phyloP scores from a whole-genome alignment of 306 rosid genomes.

The Sechiopsis laciniata region DNA sequence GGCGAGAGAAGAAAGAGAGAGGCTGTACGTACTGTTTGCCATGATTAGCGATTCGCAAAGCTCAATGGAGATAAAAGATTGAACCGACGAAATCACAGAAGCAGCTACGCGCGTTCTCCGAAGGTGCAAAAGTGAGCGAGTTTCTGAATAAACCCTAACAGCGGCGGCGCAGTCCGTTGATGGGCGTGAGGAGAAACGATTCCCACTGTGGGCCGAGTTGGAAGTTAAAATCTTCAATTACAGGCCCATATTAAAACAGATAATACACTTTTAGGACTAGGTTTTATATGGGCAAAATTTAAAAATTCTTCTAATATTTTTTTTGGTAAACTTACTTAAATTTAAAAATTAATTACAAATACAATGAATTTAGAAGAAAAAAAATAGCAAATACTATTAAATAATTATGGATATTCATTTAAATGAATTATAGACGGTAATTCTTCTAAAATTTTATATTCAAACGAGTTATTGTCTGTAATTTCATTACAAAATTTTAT shows the following conservation, averaged over 20 bases:
- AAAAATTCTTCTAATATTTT: too few relatives aligned
- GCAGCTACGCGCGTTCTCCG: too few relatives aligned
- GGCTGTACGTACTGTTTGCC: conserved; percentile 3
- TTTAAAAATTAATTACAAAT: too few relatives aligned
- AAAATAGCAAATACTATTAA: too few relatives aligned
- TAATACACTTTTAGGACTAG: too few relatives aligned
- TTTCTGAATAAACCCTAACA: conserved; percentile 19
- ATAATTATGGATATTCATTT: too few relatives aligned
- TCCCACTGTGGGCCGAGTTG: neutral
- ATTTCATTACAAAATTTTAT: too few relatives aligned
- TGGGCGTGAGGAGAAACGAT: neutral
- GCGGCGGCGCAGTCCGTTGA: conserved; percentile 15
- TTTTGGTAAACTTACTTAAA: too few relatives aligned
- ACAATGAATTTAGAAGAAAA: too few relatives aligned
- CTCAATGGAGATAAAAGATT: neutral
- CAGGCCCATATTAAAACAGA: neutral
- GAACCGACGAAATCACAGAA: neutral
- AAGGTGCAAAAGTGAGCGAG: neutral
- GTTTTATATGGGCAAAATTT: neutral
- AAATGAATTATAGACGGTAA: too few relatives aligned
- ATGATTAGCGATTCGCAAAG: conserved; percentile 10
- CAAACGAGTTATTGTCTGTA: too few relatives aligned
- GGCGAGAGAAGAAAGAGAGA: neutral
- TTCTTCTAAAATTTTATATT: too few relatives aligned
- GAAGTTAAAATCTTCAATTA: neutral